phyloP scores from a whole-genome alignment of 164 flowering plant species.

The Vitis rupestris region DNA sequence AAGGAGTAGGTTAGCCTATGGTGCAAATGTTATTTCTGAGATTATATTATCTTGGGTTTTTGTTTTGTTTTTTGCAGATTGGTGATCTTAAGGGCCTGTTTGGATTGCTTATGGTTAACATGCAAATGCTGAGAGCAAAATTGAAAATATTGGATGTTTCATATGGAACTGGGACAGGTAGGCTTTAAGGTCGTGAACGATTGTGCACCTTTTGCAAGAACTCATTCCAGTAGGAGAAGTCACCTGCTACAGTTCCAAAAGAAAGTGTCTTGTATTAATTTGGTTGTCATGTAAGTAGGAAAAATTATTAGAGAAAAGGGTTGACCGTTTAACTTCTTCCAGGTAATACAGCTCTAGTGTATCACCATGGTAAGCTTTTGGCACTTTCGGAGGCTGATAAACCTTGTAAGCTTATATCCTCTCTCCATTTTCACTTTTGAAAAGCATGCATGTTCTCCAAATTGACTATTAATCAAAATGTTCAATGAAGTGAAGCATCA shows the following conservation, averaged over 20 bases:
- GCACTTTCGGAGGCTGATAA: slow-evolving; percentile 88
- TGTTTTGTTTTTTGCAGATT: slow-evolving; percentile 47
- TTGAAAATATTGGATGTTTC: slow-evolving; percentile 74
- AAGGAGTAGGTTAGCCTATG: too few relatives aligned
- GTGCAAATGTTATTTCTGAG: background rate
- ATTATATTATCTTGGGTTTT: background rate
- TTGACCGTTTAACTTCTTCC: slow-evolving; percentile 22
- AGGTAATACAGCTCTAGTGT: slow-evolving; percentile 88
- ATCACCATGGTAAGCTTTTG: slow-evolving; percentile 89
- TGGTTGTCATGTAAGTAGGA: background rate
- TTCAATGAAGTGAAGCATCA: too few relatives aligned
- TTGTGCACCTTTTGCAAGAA: background rate
- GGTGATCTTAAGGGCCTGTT: slow-evolving; percentile 89
- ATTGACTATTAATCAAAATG: too few relatives aligned
- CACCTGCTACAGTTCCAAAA: too few relatives aligned
- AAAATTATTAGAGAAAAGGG: background rate
- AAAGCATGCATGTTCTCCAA: too few relatives aligned
- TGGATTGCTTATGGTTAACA: slow-evolving; percentile 72
- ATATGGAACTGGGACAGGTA: slow-evolving; percentile 83
- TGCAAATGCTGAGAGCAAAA: slow-evolving; percentile 77
- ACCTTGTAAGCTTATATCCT: slow-evolving; percentile 62
- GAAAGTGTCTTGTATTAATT: too few relatives aligned
- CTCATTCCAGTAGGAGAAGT: too few relatives aligned
- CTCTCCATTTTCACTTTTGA: background rate
- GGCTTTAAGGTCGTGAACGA: background rate